Evolutionary conservation across 371 early-diverging fungal species (phyloP).

Genomic region (Umbelopsis sp.): DNA sequence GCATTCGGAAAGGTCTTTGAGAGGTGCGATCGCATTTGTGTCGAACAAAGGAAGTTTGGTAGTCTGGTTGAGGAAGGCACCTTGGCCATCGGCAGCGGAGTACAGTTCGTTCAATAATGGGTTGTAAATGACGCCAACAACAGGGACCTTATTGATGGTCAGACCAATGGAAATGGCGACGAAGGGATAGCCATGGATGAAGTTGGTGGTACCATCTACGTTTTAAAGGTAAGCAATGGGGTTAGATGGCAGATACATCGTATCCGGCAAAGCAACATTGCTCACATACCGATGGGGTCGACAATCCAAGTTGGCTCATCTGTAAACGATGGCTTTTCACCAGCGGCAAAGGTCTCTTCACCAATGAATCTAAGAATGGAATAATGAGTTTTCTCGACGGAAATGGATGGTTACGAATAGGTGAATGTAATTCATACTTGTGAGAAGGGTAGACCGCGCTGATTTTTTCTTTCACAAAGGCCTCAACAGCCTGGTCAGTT

Average conservation of each 20-base stretch:
- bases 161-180: slow-evolving; percentile 87
- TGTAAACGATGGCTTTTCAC: slow-evolving; percentile 64
- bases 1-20: slow-evolving; percentile 66
- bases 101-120: slow-evolving; percentile 85
- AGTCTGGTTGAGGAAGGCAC: slow-evolving; percentile 68
- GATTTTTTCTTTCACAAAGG: slow-evolving; percentile 64
- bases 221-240: background rate
- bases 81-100: slow-evolving; percentile 67
- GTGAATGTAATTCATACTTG: slow-evolving; percentile 43
- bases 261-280: background rate
- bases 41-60: slow-evolving; percentile 60
- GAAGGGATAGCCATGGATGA: slow-evolving; percentile 89
- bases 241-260: background rate
- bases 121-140: slow-evolving; percentile 91
- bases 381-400: background rate
- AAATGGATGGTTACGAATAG: background rate
- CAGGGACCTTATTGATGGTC: slow-evolving; percentile 70
- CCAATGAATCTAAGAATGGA: slow-evolving; percentile 72
- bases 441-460: slow-evolving; percentile 64
- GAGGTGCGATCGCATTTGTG: slow-evolving; percentile 56
- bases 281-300: slow-evolving; percentile 79
- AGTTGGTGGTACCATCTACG: slow-evolving; percentile 88
- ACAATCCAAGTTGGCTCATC: slow-evolving; percentile 90
- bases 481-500: slow-evolving; percentile 83
- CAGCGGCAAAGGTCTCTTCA: slow-evolving; percentile 75